Evolutionary conservation across 768 basidiomycete species (phyloP).

Genomic region (Lactarius akahatsu): DNA sequence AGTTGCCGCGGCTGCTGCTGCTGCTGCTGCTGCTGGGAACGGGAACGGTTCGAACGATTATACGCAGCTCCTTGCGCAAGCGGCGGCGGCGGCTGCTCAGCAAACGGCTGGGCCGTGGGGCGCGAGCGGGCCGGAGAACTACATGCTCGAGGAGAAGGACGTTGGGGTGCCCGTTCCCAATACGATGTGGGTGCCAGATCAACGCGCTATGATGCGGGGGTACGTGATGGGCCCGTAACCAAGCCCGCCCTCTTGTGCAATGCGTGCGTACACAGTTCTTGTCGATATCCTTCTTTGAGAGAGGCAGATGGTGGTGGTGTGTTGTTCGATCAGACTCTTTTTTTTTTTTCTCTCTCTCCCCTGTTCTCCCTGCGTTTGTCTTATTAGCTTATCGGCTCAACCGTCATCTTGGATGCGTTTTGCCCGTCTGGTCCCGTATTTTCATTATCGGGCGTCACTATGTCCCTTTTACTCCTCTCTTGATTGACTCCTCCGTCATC

Average conservation of each 20-base stretch:
- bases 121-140: conserved; percentile 58
- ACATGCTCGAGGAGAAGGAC: conserved; percentile 68
- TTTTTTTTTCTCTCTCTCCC: background rate
- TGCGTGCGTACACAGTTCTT: background rate
- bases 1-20: conserved; percentile 9
- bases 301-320: background rate
- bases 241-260: background rate
- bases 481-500: conserved; percentile 1
- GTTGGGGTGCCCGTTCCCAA: conserved; percentile 17
- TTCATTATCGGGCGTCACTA: background rate
- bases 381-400: background rate
- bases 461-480: background rate
- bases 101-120: conserved; percentile 55
- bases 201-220: conserved; percentile 21
- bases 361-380: background rate
- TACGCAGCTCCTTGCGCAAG: conserved; percentile 55
- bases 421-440: background rate
- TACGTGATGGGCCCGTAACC: conserved; percentile 22
- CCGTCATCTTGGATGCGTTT: background rate
- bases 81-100: conserved; percentile 45
- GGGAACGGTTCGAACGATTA: conserved; percentile 41
- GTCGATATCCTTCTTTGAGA: background rate
- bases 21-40: conserved; percentile 16
- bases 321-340: background rate
- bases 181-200: conserved; percentile 25